Evolutionary conservation across 1,284 basidiomycete genomes (phyloP), one percentile per base, ranked within the genome.

Genomic region (Trametes hirsuta): DNA sequence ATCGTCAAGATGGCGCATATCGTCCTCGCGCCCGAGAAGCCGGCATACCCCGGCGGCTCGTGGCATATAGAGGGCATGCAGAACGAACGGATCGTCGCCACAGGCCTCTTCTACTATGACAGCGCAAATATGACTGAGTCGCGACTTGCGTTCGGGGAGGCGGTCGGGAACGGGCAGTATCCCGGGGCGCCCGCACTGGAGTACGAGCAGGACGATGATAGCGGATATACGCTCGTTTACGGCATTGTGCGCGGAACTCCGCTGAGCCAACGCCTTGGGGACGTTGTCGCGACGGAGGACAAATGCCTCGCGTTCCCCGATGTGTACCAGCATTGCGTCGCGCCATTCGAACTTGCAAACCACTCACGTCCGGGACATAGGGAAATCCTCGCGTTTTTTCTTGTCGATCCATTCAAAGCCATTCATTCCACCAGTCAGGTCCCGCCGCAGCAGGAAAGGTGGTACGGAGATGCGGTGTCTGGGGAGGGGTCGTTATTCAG

Each of bases 1-100:
- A 83, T 84, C 56, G 76, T 82, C 55, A 84, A 84, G 67, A 70
- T 84, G 3, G 79, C 80, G 0, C 81, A 79, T 62, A 81, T 84
- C 52, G 69, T 77, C 15, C 64, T 81, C 30, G 80, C 79, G 0
- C 81, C 82, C 0, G 79, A 81, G 40, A 68, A 70, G 44, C 73
- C 75, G 2, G 44, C 54, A 12, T 77, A 74, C 47, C 41, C 10
- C 6, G 76, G 75, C 2, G 74, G 74, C 0, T 62, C 66, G 1
- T 77, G 76, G 76, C 74, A 76, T 46, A 66, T 76, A 40, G 76
- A 77, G 60, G 75, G 67, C 21, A 75, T 74, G 73, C 47, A 58
- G 72, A 85, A 82, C 62, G 81, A 81, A 65, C 71, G 74, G 51
- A 84, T 84, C 47, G 76, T 77, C 18, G 76, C 79, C 6, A 79